These are phyloP conservation scores for Beauveria caledonica DNA, from an alignment of 2,329 filamentous ascomycete genomes.

Conservation along the genomic window DNA sequence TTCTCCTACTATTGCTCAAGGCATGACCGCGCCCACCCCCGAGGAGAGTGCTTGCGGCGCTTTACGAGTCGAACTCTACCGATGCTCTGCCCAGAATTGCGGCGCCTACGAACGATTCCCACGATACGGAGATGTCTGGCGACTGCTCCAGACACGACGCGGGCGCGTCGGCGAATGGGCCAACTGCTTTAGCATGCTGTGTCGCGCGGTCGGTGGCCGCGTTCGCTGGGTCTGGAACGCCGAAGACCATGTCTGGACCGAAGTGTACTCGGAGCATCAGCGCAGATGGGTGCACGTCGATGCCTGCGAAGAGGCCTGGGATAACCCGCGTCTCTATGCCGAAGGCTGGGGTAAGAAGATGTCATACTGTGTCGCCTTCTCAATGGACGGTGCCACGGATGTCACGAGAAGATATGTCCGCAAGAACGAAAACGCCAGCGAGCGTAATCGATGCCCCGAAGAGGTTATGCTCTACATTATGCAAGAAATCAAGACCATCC, in stretches of 20 bases:
- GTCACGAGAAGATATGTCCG: conserved; percentile 62
- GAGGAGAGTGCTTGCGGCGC: conserved; percentile 88
- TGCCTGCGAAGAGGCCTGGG: conserved; percentile 89
- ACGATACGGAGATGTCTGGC: conserved; percentile 91
- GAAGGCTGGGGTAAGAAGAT: conserved; percentile 96
- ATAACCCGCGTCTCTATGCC: conserved; percentile 83
- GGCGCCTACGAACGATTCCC: conserved; percentile 81
- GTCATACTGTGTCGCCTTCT: conserved; percentile 95
- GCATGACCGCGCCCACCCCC: conserved; percentile 74
- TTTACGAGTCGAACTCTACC: conserved; percentile 79
- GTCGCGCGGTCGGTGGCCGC: conserved; percentile 80
- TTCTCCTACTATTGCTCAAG: conserved; percentile 73
- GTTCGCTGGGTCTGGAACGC: conserved; percentile 98
- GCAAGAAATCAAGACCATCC: conserved; percentile 79
- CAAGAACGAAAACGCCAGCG: conserved; percentile 62
- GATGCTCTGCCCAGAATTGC: conserved; percentile 71
- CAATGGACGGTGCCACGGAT: conserved; percentile 70
- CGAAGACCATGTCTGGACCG: conserved; percentile 96
- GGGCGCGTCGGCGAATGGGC: conserved; percentile 94
- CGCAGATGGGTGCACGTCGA: conserved; percentile 96
- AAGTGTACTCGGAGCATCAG: conserved; percentile 91
- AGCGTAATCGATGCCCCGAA: conserved; percentile 74
- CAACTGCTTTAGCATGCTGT: conserved; percentile 98
- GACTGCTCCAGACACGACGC: conserved; percentile 74
- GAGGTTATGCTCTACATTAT: conserved; percentile 86